These are phyloP conservation scores for Colletotrichum phormii DNA, from an alignment of 2,329 filamentous ascomycete species.

Conservation along the genomic window DNA sequence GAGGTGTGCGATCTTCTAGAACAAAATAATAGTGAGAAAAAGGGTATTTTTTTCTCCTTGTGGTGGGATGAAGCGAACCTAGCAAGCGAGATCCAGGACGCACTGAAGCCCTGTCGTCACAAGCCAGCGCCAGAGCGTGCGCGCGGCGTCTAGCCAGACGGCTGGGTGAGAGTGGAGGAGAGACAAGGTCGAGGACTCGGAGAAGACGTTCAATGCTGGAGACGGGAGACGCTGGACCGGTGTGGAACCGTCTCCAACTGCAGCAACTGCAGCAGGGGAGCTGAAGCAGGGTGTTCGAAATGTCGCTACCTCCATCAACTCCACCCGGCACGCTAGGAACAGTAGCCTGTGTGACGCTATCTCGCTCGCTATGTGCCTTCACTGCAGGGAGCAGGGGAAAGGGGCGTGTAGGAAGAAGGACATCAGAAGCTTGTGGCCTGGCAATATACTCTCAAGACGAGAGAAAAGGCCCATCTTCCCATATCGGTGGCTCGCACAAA, in stretches of 20 bases:
- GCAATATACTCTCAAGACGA: neutral
- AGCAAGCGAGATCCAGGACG: slow-evolving; percentile 31
- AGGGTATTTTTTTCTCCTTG: slow-evolving; percentile 6
- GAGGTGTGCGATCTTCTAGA: slow-evolving; percentile 10
- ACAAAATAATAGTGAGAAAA: slow-evolving; percentile 6
- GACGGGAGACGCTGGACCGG: slow-evolving; percentile 25
- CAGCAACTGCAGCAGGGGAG: slow-evolving; percentile 3
- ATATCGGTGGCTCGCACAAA: neutral
- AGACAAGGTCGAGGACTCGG: slow-evolving; percentile 1
- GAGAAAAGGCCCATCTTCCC: neutral
- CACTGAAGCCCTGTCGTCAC: slow-evolving; percentile 29
- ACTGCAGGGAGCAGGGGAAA: slow-evolving; percentile 36
- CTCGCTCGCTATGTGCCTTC: slow-evolving; percentile 13
- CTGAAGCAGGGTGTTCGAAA: slow-evolving; percentile 7
- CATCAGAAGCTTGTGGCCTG: slow-evolving; percentile 25
- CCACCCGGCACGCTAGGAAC: slow-evolving; percentile 36
- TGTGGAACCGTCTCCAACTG: slow-evolving; percentile 24
- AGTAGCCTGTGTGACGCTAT: slow-evolving; percentile 36
- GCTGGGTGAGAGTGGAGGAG: slow-evolving; percentile 29
- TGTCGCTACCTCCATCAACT: slow-evolving; percentile 6
- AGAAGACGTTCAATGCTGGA: slow-evolving; percentile 23
- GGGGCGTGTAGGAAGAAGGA: slow-evolving; percentile 19
- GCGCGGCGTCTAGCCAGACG: slow-evolving; percentile 14
- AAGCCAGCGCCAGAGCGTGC: slow-evolving; percentile 24
- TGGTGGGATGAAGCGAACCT: slow-evolving; percentile 27